Percentiles rank a stretch among this genome's conserved stretches.
Evolutionary conservation across 192 early-diverging fungal species (phyloP).

Genomic region (Entrophospora sp.): DNA sequence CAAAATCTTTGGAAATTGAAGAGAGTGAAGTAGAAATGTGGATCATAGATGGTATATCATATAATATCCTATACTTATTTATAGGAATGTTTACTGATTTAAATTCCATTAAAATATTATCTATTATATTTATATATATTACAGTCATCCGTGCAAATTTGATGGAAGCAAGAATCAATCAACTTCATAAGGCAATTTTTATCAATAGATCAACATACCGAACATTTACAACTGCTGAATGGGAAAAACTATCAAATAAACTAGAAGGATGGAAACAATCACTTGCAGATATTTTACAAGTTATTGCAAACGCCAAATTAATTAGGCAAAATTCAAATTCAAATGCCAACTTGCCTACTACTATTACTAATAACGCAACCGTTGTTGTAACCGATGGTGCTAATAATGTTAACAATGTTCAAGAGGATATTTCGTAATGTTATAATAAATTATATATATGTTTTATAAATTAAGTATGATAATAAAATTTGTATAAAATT

Average conservation of each 20-base stretch:
- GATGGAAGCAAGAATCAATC: constrained; percentile 92
- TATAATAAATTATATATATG: no score
- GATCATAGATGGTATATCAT: constrained; percentile 67
- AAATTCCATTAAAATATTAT: not conserved
- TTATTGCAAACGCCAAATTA: constrained; percentile 81
- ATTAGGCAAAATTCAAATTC: constrained; percentile 40
- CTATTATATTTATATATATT: not conserved
- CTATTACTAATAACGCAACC: constrained; percentile 9
- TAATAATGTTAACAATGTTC: no score
- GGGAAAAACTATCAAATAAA: constrained; percentile 60
- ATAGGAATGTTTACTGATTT: not conserved
- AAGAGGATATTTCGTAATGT: constrained; percentile 2
- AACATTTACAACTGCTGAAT: constrained; percentile 73
- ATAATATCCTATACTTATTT: not conserved
- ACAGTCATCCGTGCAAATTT: constrained; percentile 74
- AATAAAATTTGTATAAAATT: no score
- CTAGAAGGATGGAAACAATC: constrained; percentile 75
- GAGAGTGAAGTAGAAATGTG: constrained; percentile 87
- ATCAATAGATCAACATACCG: constrained; percentile 81
- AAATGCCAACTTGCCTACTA: constrained; percentile 30
- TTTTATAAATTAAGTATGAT: no score
- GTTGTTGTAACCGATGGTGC: not conserved
- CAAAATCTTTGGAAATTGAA: constrained; percentile 62
- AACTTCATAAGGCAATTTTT: constrained; percentile 70
- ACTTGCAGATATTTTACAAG: constrained; percentile 70